phyloP scores from a whole-genome alignment of 2,329 filamentous ascomycete genomes.

The Aspergillus awamori region DNA sequence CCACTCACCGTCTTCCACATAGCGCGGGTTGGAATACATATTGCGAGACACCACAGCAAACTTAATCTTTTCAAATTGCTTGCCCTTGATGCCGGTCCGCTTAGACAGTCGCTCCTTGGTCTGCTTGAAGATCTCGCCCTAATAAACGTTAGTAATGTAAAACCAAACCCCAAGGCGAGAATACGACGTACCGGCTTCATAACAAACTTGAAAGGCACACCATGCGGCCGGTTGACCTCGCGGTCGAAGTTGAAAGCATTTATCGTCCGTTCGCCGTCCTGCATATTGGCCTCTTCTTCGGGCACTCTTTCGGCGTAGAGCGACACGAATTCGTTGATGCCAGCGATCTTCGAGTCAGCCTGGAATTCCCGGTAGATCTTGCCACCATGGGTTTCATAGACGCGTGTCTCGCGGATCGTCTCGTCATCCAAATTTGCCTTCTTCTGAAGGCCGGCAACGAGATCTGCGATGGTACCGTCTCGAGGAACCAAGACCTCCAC shows the following conservation, averaged over 20 bases:
- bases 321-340: slow-evolving; percentile 81
- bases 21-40: slow-evolving; percentile 75
- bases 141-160: slow-evolving; percentile 19
- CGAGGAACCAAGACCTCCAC: slow-evolving; percentile 86
- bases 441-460: slow-evolving; percentile 74
- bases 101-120: slow-evolving; percentile 94
- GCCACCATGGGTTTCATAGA: slow-evolving; percentile 81
- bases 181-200: slow-evolving; percentile 69
- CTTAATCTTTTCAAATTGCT: slow-evolving; percentile 98
- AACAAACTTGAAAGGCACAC: slow-evolving; percentile 88
- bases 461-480: slow-evolving; percentile 76
- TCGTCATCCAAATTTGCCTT: slow-evolving; percentile 81
- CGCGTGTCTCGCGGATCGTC: slow-evolving; percentile 69
- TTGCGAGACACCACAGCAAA: slow-evolving; percentile 77
- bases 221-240: slow-evolving; percentile 80
- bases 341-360: slow-evolving; percentile 71
- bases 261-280: slow-evolving; percentile 70
- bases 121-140: slow-evolving; percentile 85
- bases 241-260: slow-evolving; percentile 91
- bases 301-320: slow-evolving; percentile 82
- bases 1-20: slow-evolving; percentile 81
- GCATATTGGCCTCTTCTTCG: slow-evolving; percentile 63
- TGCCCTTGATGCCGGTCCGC: slow-evolving; percentile 92
- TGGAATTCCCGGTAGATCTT: slow-evolving; percentile 81
- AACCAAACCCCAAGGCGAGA: background rate